phyloP scores from a whole-genome alignment of 305 asterid genomes.

The Fraxinus ornus region DNA sequence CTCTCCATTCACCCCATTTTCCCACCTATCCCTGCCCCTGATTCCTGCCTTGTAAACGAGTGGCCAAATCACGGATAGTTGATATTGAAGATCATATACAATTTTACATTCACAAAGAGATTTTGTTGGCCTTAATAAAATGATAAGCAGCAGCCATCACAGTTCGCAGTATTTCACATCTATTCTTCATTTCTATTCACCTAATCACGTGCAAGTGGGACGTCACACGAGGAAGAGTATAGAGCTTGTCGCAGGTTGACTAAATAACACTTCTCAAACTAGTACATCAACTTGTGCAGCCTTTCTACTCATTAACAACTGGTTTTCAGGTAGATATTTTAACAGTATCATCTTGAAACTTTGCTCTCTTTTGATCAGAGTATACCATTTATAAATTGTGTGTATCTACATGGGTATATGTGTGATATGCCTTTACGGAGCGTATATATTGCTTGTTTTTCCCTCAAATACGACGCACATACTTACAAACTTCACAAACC shows the following conservation, averaged over 20 bases:
- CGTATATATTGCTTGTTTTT: constrained; percentile 1
- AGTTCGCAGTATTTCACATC: not conserved
- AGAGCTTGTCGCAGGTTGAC: not conserved
- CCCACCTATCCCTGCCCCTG: not conserved
- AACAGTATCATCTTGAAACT: not conserved
- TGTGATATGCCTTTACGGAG: not conserved
- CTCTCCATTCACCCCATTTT: not conserved
- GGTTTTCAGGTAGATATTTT: not conserved
- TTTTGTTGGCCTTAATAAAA: not conserved
- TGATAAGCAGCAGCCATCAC: not conserved
- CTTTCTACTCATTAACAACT: not conserved
- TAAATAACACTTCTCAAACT: not conserved
- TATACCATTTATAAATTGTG: constrained; percentile 2
- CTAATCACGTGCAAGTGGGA: not conserved
- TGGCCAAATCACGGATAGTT: not conserved
- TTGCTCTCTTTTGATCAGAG: constrained; percentile 1
- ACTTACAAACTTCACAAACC: not conserved
- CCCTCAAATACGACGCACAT: not conserved
- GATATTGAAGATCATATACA: not conserved
- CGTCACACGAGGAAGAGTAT: not conserved
- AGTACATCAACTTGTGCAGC: not conserved
- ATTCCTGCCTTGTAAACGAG: not conserved
- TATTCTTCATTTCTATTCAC: not conserved
- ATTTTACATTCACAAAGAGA: not conserved
- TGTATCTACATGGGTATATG: not conserved